Evolutionary conservation across 2,329 filamentous ascomycete genomes (phyloP).

Genomic region (Aureobasidium uvarum): DNA sequence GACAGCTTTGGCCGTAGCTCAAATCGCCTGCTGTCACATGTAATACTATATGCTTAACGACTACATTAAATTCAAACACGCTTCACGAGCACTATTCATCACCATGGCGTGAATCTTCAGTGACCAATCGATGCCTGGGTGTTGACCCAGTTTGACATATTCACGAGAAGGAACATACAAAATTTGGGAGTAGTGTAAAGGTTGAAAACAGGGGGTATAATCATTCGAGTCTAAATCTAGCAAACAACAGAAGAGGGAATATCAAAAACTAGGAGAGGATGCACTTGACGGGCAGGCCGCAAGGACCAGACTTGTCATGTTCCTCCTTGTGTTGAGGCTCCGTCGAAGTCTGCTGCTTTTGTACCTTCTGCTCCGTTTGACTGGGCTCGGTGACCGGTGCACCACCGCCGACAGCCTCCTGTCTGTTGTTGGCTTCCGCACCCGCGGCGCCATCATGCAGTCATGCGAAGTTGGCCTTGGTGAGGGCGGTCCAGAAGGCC

Average conservation of each 20-base stretch:
- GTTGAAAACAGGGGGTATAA: conserved; percentile 14
- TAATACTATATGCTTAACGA: conserved; percentile 20
- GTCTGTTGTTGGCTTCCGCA: conserved; percentile 31
- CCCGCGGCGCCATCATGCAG: conserved; percentile 61
- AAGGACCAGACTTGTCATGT: conserved; percentile 64
- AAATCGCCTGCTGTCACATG: neutral
- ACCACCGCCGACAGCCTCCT: conserved; percentile 31
- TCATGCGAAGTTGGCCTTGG: conserved; percentile 67
- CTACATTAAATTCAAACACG: neutral
- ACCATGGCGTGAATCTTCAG: neutral
- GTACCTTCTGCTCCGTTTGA: conserved; percentile 27
- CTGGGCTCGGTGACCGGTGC: conserved; percentile 20
- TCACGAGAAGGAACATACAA: neutral
- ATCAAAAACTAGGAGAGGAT: conserved; percentile 55
- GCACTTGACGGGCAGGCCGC: conserved; percentile 75
- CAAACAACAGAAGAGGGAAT: conserved; percentile 7
- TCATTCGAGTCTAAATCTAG: conserved; percentile 16
- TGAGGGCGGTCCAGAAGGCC: conserved; percentile 73
- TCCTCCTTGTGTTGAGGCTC: conserved; percentile 42
- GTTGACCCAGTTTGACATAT: neutral
- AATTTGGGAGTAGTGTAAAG: neutral
- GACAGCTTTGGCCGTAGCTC: neutral
- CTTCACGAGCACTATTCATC: neutral
- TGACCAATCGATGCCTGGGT: neutral
- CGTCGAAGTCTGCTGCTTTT: conserved; percentile 34